Evolutionary conservation across 345 rosid species (phyloP).

Genomic region (Acer saccharum): DNA sequence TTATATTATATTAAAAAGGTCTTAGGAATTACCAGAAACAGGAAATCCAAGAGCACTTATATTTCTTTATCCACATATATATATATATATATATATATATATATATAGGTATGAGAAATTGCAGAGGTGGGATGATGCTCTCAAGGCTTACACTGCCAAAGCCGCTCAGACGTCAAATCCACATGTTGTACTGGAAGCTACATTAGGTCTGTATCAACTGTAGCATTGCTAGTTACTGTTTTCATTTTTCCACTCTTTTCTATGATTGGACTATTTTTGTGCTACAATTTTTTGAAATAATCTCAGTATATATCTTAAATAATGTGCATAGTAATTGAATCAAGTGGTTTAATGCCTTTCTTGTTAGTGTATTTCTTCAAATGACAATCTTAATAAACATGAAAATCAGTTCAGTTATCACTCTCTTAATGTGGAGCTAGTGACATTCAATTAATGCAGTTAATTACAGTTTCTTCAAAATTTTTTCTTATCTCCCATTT

Average conservation of each 20-base stretch:
- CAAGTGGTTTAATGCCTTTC: background rate
- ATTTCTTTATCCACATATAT: background rate
- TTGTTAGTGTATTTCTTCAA: background rate
- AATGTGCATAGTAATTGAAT: background rate
- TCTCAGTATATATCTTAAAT: background rate
- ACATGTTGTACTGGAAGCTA: constrained; percentile 81
- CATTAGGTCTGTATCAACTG: constrained; percentile 55
- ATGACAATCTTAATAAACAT: background rate
- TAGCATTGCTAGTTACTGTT: background rate
- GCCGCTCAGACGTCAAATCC: constrained; percentile 79
- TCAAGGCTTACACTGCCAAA: constrained; percentile 88
- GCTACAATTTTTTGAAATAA: background rate
- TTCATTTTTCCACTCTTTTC: constrained; percentile 5
- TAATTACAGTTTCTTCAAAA: background rate
- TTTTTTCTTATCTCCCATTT: background rate
- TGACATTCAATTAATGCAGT: background rate
- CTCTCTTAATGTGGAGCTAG: background rate
- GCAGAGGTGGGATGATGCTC: constrained; percentile 99
- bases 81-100: too few species aligned
- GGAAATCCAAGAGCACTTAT: background rate
- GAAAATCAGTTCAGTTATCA: background rate
- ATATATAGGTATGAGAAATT: constrained; percentile 91
- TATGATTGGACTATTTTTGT: background rate
- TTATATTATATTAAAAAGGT: background rate
- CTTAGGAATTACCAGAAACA: background rate